Base-by-base conservation (phyloP, 345 rosid genomes). In the Carallia pectinifolia region DNA sequence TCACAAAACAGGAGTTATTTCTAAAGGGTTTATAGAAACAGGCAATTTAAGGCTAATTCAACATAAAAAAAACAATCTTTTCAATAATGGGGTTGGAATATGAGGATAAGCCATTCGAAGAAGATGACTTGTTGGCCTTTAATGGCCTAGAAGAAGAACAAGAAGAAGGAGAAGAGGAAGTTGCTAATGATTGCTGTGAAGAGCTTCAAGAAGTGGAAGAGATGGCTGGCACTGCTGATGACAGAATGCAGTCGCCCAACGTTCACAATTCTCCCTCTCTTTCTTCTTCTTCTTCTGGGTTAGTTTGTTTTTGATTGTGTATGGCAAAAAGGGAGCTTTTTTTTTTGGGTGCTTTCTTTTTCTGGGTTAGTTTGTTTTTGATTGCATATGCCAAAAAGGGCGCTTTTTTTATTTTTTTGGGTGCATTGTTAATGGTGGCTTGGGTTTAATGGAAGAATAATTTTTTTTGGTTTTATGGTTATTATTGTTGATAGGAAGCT, bases 401-500 rank as follows among this genome's bases (percentile, higher is more conserved):
- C 4, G 17, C 8, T 19, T 37, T 29, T 6, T 29, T 23, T 19
- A 23, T 23, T 29, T 56, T 6, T 18, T 23, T 63, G n/a, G 75
- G 54, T 53, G 36, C 40, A 18, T 40, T 37, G 38, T 71, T 48
- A 6, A 40, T 38, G 61, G 55, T 63, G 58, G 23, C 23, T 23
- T 23, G 23, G 58, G 62, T 60, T 27, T 12, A 39, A 38, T 38
- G 58, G 31, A 63, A 44, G 36, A 69, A 64, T 63, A 69, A 56
- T 64, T 69, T 23, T 23, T 3, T 71, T 61, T 27, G 60, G 53
- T 37, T 53, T 70, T 65, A 40, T 62, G 67, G 2, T 67, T 61
- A 18, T 67, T 62, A 30, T 67, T 77, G 55, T 23, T 71, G 71
- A 39, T 68, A 77, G 80, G 62, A 77, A 77, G 58, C 80, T 77